These are phyloP conservation scores for Marchantia paleacea DNA, from an alignment of 225 moss, liverwort and hornwort genomes.

Conservation along the genomic window DNA sequence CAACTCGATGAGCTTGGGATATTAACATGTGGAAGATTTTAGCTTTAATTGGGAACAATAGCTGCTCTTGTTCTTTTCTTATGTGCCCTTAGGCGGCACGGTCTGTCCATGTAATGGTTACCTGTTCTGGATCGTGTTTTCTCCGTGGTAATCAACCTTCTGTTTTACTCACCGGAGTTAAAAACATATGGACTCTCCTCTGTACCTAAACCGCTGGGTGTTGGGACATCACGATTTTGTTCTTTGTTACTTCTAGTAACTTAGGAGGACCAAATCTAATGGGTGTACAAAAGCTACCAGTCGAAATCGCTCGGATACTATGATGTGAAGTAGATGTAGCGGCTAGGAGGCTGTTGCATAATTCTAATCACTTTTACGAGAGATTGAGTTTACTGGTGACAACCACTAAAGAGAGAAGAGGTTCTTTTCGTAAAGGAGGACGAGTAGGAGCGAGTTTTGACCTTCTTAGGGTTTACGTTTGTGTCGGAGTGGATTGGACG, in stretches of 20 bases:
- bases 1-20: too few species aligned
- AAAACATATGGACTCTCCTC: background rate
- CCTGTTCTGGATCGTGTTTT: background rate
- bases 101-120: conserved; percentile 11
- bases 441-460: too few species aligned
- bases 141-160: background rate
- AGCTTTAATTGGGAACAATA: too few species aligned
- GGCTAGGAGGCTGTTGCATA: background rate
- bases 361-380: conserved; percentile 10
- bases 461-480: too few species aligned
- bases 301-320: conserved; percentile 11
- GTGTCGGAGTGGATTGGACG: too few species aligned
- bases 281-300: conserved; percentile 5
- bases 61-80: too few species aligned
- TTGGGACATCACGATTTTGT: background rate
- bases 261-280: background rate
- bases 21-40: too few species aligned
- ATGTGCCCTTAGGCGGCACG: background rate
- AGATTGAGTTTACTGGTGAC: conserved; percentile 12
- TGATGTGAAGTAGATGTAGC: background rate
- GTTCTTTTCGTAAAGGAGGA: too few species aligned
- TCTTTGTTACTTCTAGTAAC: background rate
- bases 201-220: conserved; percentile 13
- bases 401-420: conserved; percentile 6
- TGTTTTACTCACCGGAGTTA: background rate